Conservation (phyloP, 768 basidiomycete species). For the Xanthoconium stramineum region DNA sequence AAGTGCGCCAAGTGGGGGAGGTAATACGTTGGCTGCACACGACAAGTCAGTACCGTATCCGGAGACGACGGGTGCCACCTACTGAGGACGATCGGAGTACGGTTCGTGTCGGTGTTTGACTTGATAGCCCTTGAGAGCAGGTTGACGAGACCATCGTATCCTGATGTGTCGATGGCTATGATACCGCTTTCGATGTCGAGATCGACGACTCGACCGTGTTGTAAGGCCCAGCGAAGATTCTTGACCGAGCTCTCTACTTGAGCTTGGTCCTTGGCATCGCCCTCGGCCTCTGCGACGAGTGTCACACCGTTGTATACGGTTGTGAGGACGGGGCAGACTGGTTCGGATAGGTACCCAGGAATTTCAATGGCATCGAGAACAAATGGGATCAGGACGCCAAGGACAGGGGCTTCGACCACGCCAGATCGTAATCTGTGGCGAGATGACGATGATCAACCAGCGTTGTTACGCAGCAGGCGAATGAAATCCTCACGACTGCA, state of each 20-base stretch:
- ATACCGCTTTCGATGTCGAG: slow-evolving; percentile 62
- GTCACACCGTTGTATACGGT: slow-evolving; percentile 52
- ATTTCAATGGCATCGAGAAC: slow-evolving; percentile 47
- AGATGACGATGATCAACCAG: neutral
- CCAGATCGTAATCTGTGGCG: slow-evolving; percentile 15
- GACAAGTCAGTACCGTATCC: neutral
- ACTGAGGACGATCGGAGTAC: slow-evolving; percentile 69
- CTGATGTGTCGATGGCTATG: slow-evolving; percentile 42
- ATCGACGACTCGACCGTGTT: slow-evolving; percentile 61
- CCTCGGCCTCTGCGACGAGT: slow-evolving; percentile 31
- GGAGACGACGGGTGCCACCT: slow-evolving; percentile 4
- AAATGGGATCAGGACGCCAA: slow-evolving; percentile 64
- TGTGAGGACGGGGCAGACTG: slow-evolving; percentile 37
- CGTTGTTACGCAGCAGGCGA: neutral
- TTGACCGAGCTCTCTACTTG: slow-evolving; percentile 42
- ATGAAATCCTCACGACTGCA: slow-evolving; percentile 36
- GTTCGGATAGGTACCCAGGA: slow-evolving; percentile 32
- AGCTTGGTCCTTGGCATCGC: slow-evolving; percentile 7
- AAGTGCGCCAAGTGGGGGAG: slow-evolving; percentile 70
- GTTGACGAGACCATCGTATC: slow-evolving; percentile 69
- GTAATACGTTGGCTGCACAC: slow-evolving; percentile 67
- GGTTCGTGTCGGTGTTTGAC: slow-evolving; percentile 25
- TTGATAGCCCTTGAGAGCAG: slow-evolving; percentile 59
- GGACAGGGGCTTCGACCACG: slow-evolving; percentile 36
- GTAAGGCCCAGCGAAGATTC: slow-evolving; percentile 64